Evolutionary conservation across 345 rosid species (phyloP), one percentile per base, ranked within the genome.

Genomic region (Pistacia integerrima): DNA sequence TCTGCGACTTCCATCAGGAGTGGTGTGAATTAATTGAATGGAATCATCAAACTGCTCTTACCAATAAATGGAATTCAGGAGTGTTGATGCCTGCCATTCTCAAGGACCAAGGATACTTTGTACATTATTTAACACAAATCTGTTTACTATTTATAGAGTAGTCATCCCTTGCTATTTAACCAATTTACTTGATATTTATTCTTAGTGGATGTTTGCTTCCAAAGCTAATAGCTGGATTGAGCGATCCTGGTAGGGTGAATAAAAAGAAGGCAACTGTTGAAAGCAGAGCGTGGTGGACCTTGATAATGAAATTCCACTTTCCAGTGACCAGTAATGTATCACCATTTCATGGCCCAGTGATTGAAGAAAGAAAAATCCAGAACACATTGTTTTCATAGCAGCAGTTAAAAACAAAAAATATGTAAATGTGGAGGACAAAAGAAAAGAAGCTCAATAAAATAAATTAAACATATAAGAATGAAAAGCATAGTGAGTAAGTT

Each of bases 1-100:
- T 80, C 92, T 94, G 35, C 94, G 97, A 63, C 91, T 94, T 35
- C 98, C 98, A 14, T 90, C 98, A 22, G 97, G 94, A 46, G 97
- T 92, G 57, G 98, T 94, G 74, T 92, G 46, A 14, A 17, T 20
- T 51, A 18, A 55, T 14, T 66, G 51, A 61, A 17, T 54, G 18
- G 25, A 35, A 33, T 18, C 55, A 56, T 38, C 41, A 36, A 55
- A 66, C 63, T 63, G 49, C 35, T 1, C 16, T 33, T 35, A 10
- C 28, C n/a, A 73, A 62, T 73, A 73, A 62, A 28, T 48, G 38
- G 76, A 62, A 58, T 9, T 22, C 3, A 28, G 76, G 33, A 62
- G 5, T 30, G 22, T 4, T 7, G 59, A 17, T 51, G 41, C 30
- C 54, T 70, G 55, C 12, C 69, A 28, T 62, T 28, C 54, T 72